Evolutionary conservation across 257 asterid species (phyloP).

Genomic region (Anisodus acutangulus): DNA sequence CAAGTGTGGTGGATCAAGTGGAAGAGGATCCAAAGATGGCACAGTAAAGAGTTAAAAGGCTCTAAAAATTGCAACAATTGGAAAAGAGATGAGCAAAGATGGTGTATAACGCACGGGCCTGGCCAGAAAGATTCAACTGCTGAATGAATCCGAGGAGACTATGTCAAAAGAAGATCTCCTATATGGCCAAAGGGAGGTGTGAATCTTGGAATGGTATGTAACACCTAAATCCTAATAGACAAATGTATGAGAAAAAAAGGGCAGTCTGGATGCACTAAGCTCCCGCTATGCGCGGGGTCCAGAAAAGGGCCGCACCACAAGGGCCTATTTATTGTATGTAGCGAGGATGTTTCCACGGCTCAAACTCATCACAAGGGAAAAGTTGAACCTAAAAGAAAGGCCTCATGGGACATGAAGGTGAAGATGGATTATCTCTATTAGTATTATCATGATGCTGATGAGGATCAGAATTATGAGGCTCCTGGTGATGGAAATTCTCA

Average conservation of each 20-base stretch:
- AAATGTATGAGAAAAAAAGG: not conserved
- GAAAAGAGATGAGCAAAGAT: not conserved
- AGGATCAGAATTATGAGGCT: slow-evolving; percentile 40
- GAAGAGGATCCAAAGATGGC: not conserved
- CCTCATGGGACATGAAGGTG: slow-evolving; percentile 45
- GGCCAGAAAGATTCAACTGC: not conserved
- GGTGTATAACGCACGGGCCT: not conserved
- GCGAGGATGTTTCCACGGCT: not conserved
- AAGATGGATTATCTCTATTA: slow-evolving; percentile 37
- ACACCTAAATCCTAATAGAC: not conserved
- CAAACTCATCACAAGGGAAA: not conserved
- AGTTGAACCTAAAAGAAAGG: slow-evolving; percentile 43
- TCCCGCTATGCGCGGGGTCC: not conserved
- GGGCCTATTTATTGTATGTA: not conserved
- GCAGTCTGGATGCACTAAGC: not conserved
- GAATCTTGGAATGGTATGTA: not conserved
- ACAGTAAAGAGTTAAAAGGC: not conserved
- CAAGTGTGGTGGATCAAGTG: slow-evolving; percentile 11
- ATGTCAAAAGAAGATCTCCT: slow-evolving; percentile 14
- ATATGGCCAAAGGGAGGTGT: not conserved
- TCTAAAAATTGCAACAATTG: slow-evolving; percentile 31
- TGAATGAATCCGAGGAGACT: slow-evolving; percentile 8
- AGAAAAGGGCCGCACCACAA: not conserved
- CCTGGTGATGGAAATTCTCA: slow-evolving; percentile 47
- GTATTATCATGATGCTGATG: slow-evolving; percentile 43